phyloP scores from a whole-genome alignment of 1,284 basidiomycete genomes.

The Erythrobasidium hasegawianum region DNA sequence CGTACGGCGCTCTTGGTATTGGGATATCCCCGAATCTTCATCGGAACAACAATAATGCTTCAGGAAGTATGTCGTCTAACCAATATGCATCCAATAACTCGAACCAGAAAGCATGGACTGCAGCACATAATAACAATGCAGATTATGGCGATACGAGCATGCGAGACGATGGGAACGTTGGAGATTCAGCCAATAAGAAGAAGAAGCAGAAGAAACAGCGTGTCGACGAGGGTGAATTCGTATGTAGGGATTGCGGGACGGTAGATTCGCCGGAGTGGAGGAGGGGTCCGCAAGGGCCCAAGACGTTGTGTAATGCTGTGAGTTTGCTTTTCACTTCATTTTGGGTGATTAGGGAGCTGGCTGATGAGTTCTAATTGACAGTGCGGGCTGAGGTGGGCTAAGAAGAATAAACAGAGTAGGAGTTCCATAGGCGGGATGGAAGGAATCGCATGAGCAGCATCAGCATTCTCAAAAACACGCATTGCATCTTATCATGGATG shows the following conservation, averaged over 20 bases:
- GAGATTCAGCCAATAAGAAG: slow-evolving; percentile 35
- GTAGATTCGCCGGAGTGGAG: slow-evolving; percentile 40
- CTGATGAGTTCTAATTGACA: slow-evolving; percentile 9
- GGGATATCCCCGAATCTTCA: slow-evolving; percentile 38
- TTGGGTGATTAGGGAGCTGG: too few relatives aligned
- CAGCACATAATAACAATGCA: slow-evolving; percentile 46
- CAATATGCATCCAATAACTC: slow-evolving; percentile 1
- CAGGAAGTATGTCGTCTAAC: too few relatives aligned
- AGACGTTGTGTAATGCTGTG: slow-evolving; percentile 73
- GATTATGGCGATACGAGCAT: slow-evolving; percentile 38
- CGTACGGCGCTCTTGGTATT: slow-evolving; percentile 44
- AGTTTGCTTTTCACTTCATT: too few relatives aligned
- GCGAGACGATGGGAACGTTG: slow-evolving; percentile 9
- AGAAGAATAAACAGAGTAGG: slow-evolving; percentile 28
- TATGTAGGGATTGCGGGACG: slow-evolving; percentile 41
- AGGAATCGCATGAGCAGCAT: neutral
- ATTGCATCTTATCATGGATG: too few relatives aligned
- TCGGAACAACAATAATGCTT: neutral
- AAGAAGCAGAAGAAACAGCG: slow-evolving; percentile 57
- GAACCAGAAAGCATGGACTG: too few relatives aligned
- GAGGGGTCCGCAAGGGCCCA: slow-evolving; percentile 73
- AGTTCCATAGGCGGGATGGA: slow-evolving; percentile 25
- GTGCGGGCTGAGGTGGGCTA: slow-evolving; percentile 43
- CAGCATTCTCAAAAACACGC: too few relatives aligned
- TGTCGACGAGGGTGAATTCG: slow-evolving; percentile 69